These are phyloP conservation scores for Metschnikowia continentalis DNA, from an alignment of 805 yeast genomes.

Conservation along the genomic window DNA sequence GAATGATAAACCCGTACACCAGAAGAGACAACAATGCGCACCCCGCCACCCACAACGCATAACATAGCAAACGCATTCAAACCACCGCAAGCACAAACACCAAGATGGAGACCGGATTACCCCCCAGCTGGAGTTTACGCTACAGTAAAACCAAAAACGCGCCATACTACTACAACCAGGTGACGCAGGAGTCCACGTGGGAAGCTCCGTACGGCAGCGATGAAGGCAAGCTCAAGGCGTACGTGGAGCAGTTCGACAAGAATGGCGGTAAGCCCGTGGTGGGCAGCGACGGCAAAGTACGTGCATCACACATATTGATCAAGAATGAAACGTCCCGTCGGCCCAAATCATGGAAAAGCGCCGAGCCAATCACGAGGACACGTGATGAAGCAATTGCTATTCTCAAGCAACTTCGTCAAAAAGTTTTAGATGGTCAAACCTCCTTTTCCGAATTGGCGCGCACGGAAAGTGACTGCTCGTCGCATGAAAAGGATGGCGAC, in stretches of 20 bases:
- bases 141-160: conserved; percentile 75
- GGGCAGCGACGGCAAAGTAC: conserved; percentile 51
- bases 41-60: no score
- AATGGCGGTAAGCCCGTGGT: conserved; percentile 30
- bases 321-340: conserved; percentile 82
- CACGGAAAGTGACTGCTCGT: conserved; percentile 84
- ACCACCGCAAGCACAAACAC: neutral
- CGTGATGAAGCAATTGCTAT: conserved; percentile 80
- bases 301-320: conserved; percentile 76
- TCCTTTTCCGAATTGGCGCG: conserved; percentile 69
- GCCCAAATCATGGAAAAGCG: conserved; percentile 86
- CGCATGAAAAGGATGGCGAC: conserved; percentile 87
- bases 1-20: neutral
- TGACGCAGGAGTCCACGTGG: conserved; percentile 78
- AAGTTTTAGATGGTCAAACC: conserved; percentile 60
- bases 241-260: conserved; percentile 42
- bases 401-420: conserved; percentile 51
- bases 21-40: neutral
- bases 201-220: conserved; percentile 87
- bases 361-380: conserved; percentile 64
- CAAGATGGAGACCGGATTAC: conserved; percentile 65
- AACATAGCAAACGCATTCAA: neutral
- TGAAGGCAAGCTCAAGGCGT: conserved; percentile 49
- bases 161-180: conserved; percentile 76
- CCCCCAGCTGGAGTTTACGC: conserved; percentile 78